These are phyloP conservation scores for Trypanosoma brucei DNA, from an alignment of 208 protist genomes.

Conservation along the genomic window DNA sequence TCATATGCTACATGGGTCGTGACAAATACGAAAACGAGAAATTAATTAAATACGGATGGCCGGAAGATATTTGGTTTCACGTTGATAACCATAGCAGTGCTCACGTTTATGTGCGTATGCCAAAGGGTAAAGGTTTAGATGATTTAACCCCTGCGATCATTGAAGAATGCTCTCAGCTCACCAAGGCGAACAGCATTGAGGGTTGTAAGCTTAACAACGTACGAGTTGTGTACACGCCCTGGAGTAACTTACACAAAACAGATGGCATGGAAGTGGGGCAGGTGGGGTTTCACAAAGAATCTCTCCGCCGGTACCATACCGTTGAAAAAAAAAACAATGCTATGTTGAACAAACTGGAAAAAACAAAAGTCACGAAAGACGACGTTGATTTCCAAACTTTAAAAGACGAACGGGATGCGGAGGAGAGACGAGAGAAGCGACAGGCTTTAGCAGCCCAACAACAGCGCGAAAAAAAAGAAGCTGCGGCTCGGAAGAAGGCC, in stretches of 20 bases:
- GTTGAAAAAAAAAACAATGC: slow-evolving; percentile 80
- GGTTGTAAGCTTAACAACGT: slow-evolving; percentile 92
- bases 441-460: slow-evolving; percentile 36
- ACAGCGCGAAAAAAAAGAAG: slow-evolving; percentile 59
- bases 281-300: slow-evolving; percentile 92
- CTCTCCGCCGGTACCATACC: slow-evolving; percentile 67
- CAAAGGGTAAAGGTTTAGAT: slow-evolving; percentile 87
- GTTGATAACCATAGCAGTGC: slow-evolving; percentile 96
- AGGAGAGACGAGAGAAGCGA: slow-evolving; percentile 48
- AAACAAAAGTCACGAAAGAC: slow-evolving; percentile 91
- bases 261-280: slow-evolving; percentile 95
- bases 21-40: slow-evolving; percentile 99
- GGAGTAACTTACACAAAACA: slow-evolving; percentile 97
- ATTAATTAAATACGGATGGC: slow-evolving; percentile 95
- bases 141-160: slow-evolving; percentile 91
- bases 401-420: slow-evolving; percentile 72
- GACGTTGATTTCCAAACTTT: slow-evolving; percentile 77
- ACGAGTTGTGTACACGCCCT: slow-evolving; percentile 95
- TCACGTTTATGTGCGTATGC: slow-evolving; percentile 97
- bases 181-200: slow-evolving; percentile 96
- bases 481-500: slow-evolving; percentile 68
- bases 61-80: slow-evolving; percentile 98
- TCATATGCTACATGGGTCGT: slow-evolving; percentile 96
- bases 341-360: slow-evolving; percentile 91
- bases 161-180: slow-evolving; percentile 95